Percentiles rank a stretch among this genome's conserved stretches.
Evolutionary conservation across 106 monocot species (phyloP).

Genomic region (Narthecium ossifragum): DNA sequence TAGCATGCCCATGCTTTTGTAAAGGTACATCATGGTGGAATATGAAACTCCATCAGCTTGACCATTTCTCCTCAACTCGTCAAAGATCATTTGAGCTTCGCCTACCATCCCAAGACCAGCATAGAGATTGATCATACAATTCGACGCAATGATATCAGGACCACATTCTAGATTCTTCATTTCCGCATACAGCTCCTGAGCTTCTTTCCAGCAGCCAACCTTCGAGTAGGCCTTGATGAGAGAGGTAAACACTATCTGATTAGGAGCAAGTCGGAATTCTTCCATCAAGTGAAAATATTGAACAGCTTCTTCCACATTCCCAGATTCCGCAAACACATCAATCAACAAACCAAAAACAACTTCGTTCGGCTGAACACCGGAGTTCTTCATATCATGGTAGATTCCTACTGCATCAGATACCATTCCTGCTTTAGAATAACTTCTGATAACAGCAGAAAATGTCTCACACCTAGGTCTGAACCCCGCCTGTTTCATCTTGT

Average conservation of each 20-base stretch:
- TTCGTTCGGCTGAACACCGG: constrained; percentile 58
- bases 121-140: constrained; percentile 74
- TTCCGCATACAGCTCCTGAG: constrained; percentile 58
- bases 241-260: constrained; percentile 64
- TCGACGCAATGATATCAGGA: constrained; percentile 69
- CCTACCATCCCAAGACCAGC: constrained; percentile 63
- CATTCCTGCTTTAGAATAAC: constrained; percentile 24
- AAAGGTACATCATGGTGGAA: constrained; percentile 71
- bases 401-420: constrained; percentile 39
- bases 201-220: constrained; percentile 58
- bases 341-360: constrained; percentile 64
- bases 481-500: constrained; percentile 42
- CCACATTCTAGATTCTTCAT: constrained; percentile 47
- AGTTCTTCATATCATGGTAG: constrained; percentile 45
- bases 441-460: constrained; percentile 50
- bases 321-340: constrained; percentile 60
- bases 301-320: constrained; percentile 37
- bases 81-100: constrained; percentile 55
- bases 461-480: constrained; percentile 64
- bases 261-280: constrained; percentile 32
- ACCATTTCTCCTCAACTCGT: constrained; percentile 30
- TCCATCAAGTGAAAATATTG: constrained; percentile 52
- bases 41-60: constrained; percentile 67
- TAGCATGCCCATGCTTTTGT: constrained; percentile 85
- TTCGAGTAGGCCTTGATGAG: constrained; percentile 77